Evolutionary conservation across 495 filamentous ascomycete genomes (phyloP).

Genomic region (Rhypophila decipiens): DNA sequence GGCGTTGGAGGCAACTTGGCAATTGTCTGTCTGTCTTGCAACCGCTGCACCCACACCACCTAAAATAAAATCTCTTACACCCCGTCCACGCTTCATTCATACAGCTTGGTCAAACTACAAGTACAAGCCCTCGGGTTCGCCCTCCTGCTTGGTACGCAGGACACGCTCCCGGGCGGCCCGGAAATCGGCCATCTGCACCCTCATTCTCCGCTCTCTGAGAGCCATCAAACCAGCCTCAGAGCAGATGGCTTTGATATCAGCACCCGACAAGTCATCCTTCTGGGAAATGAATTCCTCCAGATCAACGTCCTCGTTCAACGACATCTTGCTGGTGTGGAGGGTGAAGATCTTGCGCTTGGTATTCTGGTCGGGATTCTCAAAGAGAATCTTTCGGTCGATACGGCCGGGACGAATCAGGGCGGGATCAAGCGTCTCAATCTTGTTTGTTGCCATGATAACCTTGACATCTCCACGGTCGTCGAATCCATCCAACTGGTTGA

Average conservation of each 20-base stretch:
- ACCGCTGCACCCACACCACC: neutral
- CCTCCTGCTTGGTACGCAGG: conserved; percentile 97
- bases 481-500: conserved; percentile 98
- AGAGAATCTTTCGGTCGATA: conserved; percentile 99
- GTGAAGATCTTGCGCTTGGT: conserved; percentile 99
- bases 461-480: conserved; percentile 99
- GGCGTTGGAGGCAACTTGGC: conserved; percentile 8
- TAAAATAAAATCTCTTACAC: conserved; percentile 10
- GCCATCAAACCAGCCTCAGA: conserved; percentile 96
- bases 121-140: conserved; percentile 96
- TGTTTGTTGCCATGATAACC: conserved; percentile 99
- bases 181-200: conserved; percentile 99
- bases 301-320: conserved; percentile 87
- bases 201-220: conserved; percentile 90
- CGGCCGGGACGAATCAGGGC: conserved; percentile 94
- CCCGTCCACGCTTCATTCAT: too few relatives aligned
- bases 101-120: conserved; percentile 70
- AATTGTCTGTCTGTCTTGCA: conserved; percentile 9
- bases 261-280: conserved; percentile 96
- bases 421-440: conserved; percentile 96
- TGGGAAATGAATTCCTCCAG: conserved; percentile 97
- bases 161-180: conserved; percentile 86
- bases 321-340: conserved; percentile 99
- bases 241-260: conserved; percentile 98
- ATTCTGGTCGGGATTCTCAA: conserved; percentile 98